Percentiles rank a stretch among this genome's conserved stretches.
Evolutionary conservation across 1,284 basidiomycete species (phyloP).

Genomic region (Coniferiporia sulphurascens): DNA sequence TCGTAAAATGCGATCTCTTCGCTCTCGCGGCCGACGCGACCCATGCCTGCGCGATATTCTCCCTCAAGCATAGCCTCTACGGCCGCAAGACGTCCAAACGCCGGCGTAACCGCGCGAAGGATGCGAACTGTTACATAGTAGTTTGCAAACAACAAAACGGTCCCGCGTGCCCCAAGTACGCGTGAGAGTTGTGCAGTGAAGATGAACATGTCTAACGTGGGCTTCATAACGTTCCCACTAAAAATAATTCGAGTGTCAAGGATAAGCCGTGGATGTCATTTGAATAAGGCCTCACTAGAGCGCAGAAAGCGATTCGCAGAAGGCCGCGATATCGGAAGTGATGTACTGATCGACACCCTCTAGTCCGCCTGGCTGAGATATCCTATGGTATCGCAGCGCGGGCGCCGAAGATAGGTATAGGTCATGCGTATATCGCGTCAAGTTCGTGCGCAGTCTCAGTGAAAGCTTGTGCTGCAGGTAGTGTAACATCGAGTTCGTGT

Average conservation of each 20-base stretch:
- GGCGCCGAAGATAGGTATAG: conserved; percentile 80
- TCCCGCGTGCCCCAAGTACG: conserved; percentile 80
- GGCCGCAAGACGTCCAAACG: conserved; percentile 89
- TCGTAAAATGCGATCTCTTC: conserved; percentile 99
- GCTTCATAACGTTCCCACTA: conserved; percentile 82
- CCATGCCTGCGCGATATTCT: conserved; percentile 88
- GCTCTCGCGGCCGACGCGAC: conserved; percentile 82
- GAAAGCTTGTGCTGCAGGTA: not conserved
- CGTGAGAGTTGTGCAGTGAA: conserved; percentile 91
- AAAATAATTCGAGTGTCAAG: not conserved
- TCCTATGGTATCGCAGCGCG: conserved; percentile 66
- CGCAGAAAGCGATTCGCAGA: conserved; percentile 83
- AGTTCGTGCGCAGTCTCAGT: conserved; percentile 45
- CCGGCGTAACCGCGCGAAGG: conserved; percentile 83
- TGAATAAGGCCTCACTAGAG: conserved; percentile 65
- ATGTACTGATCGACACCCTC: conserved; percentile 89
- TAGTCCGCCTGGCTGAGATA: conserved; percentile 49
- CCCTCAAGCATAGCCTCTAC: conserved; percentile 85
- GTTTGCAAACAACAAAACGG: conserved; percentile 74
- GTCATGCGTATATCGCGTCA: conserved; percentile 91
- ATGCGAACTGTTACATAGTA: conserved; percentile 86
- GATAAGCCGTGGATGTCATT: not conserved
- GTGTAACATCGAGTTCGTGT: conserved; percentile 80
- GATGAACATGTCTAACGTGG: conserved; percentile 85
- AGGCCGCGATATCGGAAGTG: conserved; percentile 89